These are phyloP conservation scores for Ganoderma multipileum DNA, from an alignment of 1,284 basidiomycete species.

Conservation along the genomic window DNA sequence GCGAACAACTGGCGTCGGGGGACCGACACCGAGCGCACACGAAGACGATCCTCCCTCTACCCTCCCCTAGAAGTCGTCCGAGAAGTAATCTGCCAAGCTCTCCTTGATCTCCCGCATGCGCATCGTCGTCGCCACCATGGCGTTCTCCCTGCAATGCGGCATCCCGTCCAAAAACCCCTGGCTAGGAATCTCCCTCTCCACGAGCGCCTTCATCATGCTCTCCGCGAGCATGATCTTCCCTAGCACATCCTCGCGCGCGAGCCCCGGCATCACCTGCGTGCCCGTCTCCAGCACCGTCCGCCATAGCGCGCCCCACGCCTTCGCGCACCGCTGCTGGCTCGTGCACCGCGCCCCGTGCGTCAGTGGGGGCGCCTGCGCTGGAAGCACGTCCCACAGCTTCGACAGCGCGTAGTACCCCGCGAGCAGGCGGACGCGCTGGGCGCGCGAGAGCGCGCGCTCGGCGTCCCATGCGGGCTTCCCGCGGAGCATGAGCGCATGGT, in stretches of 20 bases:
- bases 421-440: conserved; percentile 49
- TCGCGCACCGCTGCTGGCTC: conserved; percentile 49
- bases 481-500: conserved; percentile 51
- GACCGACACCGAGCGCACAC: neutral
- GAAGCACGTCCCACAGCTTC: conserved; percentile 49
- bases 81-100: conserved; percentile 41
- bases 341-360: conserved; percentile 48
- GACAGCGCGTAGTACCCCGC: conserved; percentile 51
- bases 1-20: neutral
- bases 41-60: neutral
- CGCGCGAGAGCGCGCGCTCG: conserved; percentile 44
- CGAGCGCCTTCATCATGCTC: conserved; percentile 47
- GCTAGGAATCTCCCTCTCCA: conserved; percentile 48
- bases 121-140: conserved; percentile 38
- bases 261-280: conserved; percentile 40
- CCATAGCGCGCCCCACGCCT: conserved; percentile 50
- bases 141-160: conserved; percentile 44
- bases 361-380: conserved; percentile 45
- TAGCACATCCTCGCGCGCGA: conserved; percentile 48
- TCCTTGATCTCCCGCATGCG: conserved; percentile 42
- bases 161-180: conserved; percentile 48
- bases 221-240: conserved; percentile 50
- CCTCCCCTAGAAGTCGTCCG: conserved; percentile 37
- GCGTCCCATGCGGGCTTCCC: conserved; percentile 50
- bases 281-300: conserved; percentile 46